Evolutionary conservation across 192 early-diverging fungal genomes (phyloP), one percentile per base, ranked within the genome.

Genomic region (Podochytrium sp.): DNA sequence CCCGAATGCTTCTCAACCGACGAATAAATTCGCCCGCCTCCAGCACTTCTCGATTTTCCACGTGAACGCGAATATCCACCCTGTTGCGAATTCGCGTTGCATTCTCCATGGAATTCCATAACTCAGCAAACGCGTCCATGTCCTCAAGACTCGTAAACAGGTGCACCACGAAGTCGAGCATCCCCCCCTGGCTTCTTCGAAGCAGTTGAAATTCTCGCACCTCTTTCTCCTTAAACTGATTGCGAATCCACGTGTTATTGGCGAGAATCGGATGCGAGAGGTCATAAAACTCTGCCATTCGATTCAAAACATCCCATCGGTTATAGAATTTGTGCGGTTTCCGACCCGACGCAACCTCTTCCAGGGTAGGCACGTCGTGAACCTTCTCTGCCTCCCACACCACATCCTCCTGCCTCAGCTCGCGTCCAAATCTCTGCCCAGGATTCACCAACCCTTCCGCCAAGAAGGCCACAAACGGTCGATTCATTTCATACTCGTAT

Each of bases 401-500:
- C 12, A 78, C 18, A 50, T 78, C 76, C 2, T 25, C 4, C 40
- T 40, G 72, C 18, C 18, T 14, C 49, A 78, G 32, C 10, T 62
- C 50, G 32, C 76, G 43, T 2, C 76, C 76, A 33, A 79, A 78
- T 57, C 71, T 64, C 63, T 49, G 39, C 4, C n/a, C n/a, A 12
- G 27, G 51, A 18, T 61, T 49, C 14, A 41, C 23, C 32, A 78
- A 20, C 18, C 76, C 76, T 29, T 20, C 37, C 7, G 61, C 23
- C 50, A 78, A 47, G 42, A 78, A 74, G 18, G 35, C 23, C 42
- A 62, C 34, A 56, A 57, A 78, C 39, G 51, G 61, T 27, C 37
- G 34, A 41, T 78, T 78, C 62, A 76, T 27, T 37, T 53, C 65
- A 53, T 76, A 78, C 61, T 78, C 76, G 50, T 78, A 78, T 14